Base-by-base conservation (phyloP, 2,329 filamentous ascomycete genomes). In the Aureobasidium mangrovei region DNA sequence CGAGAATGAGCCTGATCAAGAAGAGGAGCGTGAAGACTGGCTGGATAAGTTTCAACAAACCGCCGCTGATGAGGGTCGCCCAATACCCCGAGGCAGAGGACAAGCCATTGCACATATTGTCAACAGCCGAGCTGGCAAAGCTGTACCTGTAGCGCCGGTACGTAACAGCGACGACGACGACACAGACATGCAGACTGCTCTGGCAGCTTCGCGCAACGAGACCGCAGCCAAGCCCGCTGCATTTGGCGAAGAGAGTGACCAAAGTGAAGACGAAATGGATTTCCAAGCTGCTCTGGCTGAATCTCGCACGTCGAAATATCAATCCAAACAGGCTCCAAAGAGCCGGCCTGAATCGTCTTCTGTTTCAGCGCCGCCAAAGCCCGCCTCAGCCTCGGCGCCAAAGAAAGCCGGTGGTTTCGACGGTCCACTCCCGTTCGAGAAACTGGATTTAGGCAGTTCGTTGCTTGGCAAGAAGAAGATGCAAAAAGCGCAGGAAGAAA, bases 401-500 rank as follows among this genome's bases (percentile, higher is more conserved):
- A 54, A 58, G 18, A 66, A 69, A 45, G 60, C 66, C 28, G 64
- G 68, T 3, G 71, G 69, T 3, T 86, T 95, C 64, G 81, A 81
- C 60, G 91, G 91, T 0, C 89, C 91, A 0, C 70, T 98, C 4
- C 93, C 93, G 0, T 98, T 98, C 64, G 90, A 95, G 61, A 91
- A 78, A 48, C 71, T 85, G 5, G 78, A 89, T 64, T 76, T 95
- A 1, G 82, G 86, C 42, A 83, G 80, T 49, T 84, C 80, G 35
- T 68, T 74, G 8, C 67, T 73, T 10, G 74, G 72, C 29, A 77
- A 71, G 67, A 78, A 74, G 67, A 79, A 74, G 61, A 76, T 72
- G 72, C 73, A 73, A 63, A 75, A 69, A 60, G 72, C 72, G 51
- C 71, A 79, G 55, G 73, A 78, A 51, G 77, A 80, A 4, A 68